These are phyloP conservation scores for Sapria himalayana DNA, from an alignment of 345 rosid species.

Conservation along the genomic window DNA sequence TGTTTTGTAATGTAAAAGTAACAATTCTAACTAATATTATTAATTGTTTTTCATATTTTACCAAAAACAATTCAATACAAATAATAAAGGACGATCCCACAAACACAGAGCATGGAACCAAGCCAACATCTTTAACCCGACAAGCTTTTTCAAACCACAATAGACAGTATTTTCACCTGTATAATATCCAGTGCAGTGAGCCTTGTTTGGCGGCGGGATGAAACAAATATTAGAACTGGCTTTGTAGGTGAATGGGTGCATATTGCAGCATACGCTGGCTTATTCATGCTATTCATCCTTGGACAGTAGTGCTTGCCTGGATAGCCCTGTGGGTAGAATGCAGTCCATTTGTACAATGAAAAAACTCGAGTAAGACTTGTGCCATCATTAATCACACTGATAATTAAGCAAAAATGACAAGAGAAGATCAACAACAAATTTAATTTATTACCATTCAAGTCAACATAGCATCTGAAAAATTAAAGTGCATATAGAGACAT, in stretches of 20 bases:
- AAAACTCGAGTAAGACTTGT: too few species aligned
- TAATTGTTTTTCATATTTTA: too few species aligned
- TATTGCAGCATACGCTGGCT: constrained; percentile 97
- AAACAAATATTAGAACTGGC: constrained; percentile 91
- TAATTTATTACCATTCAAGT: too few species aligned
- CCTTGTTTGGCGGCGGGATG: constrained; percentile 97
- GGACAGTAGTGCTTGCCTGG: constrained; percentile 93
- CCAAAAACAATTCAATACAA: constrained; percentile 17
- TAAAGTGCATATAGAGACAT: too few species aligned
- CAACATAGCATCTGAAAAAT: too few species aligned
- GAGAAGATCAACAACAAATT: too few species aligned
- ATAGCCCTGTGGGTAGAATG: constrained; percentile 49
- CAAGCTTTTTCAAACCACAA: constrained; percentile 6
- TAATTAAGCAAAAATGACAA: too few species aligned
- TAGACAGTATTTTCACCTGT: constrained; percentile 35
- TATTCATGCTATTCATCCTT: constrained; percentile 95
- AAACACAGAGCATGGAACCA: constrained; percentile 2
- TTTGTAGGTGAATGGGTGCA: constrained; percentile 90
- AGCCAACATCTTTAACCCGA: too few species aligned
- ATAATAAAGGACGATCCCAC: constrained; percentile 8
- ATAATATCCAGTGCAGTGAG: constrained; percentile 94
- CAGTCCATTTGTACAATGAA: not conserved
- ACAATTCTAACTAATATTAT: too few species aligned
- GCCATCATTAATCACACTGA: too few species aligned
- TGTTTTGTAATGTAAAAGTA: too few species aligned